Conservation (phyloP, 2,329 filamentous ascomycete genomes). For the Talaromyces sp. region DNA sequence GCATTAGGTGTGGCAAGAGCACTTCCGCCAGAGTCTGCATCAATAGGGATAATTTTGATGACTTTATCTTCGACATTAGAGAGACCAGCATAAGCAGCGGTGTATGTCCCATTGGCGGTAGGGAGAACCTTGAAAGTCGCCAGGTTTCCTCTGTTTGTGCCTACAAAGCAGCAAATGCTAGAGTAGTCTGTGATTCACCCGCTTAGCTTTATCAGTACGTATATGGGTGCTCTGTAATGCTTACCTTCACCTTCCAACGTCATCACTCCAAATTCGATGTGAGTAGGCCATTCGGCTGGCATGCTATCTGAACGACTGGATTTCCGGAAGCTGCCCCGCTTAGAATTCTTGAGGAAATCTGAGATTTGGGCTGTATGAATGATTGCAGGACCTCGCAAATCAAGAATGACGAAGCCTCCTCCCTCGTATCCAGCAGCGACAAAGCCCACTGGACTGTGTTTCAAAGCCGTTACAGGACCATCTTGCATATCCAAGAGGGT, state of each 20-base stretch:
- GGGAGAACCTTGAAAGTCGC: constrained; percentile 91
- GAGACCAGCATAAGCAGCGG: constrained; percentile 70
- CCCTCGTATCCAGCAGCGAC: constrained; percentile 83
- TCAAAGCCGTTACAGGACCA: constrained; percentile 76
- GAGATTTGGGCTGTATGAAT: constrained; percentile 74
- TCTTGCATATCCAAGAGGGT: constrained; percentile 81
- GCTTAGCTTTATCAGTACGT: constrained; percentile 24
- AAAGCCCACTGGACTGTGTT: constrained; percentile 91
- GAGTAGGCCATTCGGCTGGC: constrained; percentile 73
- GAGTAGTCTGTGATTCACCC: constrained; percentile 67
- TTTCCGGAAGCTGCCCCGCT: constrained; percentile 70
- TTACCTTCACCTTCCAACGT: constrained; percentile 82
- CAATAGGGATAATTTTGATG: constrained; percentile 76
- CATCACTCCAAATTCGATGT: constrained; percentile 89
- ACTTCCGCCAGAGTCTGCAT: constrained; percentile 73
- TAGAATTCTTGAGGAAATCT: constrained; percentile 76
- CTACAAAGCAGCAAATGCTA: constrained; percentile 88
- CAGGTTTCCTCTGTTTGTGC: constrained; percentile 80
- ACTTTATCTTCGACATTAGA: constrained; percentile 68
- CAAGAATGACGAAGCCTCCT: constrained; percentile 78
- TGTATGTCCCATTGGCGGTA: constrained; percentile 67
- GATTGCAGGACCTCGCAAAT: constrained; percentile 82
- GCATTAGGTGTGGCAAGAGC: constrained; percentile 74
- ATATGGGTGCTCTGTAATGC: not conserved
- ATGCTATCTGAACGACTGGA: constrained; percentile 53